Conservation (phyloP, 176 grass and related monocot species). For the Tillandsia fasciculata region DNA sequence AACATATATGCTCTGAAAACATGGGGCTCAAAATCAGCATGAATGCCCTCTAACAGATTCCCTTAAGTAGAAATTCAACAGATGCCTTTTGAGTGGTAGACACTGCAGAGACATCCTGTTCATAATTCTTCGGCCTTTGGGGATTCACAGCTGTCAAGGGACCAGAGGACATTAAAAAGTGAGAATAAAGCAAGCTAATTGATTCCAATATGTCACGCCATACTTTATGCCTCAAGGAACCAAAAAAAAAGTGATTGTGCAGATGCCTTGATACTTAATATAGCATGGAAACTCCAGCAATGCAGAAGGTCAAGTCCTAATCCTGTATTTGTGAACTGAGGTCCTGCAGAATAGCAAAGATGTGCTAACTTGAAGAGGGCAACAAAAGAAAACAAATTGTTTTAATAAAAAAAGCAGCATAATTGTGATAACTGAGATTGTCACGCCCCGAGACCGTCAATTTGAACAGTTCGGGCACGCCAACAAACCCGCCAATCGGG, state of each 20-base stretch:
- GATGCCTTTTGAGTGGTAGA: constrained; percentile 2
- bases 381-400: background rate
- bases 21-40: background rate
- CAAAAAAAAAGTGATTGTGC: background rate
- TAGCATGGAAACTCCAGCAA: background rate
- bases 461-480: too few relatives aligned
- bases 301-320: background rate
- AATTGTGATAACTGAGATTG: background rate
- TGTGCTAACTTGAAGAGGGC: background rate
- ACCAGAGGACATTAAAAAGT: background rate
- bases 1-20: background rate
- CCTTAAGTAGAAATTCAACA: background rate
- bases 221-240: background rate
- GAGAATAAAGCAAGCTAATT: background rate
- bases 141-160: background rate
- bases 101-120: background rate
- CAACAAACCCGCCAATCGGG: too few relatives aligned
- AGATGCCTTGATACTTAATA: background rate
- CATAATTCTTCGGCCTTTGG: background rate
- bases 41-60: background rate
- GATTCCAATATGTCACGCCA: background rate
- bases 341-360: background rate
- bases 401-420: background rate
- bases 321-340: background rate
- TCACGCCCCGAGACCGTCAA: too few relatives aligned